Percentiles rank a stretch among this genome's conserved stretches.
Evolutionary conservation across 2,329 filamentous ascomycete species (phyloP).

Genomic region (Aspergillus versicolor): DNA sequence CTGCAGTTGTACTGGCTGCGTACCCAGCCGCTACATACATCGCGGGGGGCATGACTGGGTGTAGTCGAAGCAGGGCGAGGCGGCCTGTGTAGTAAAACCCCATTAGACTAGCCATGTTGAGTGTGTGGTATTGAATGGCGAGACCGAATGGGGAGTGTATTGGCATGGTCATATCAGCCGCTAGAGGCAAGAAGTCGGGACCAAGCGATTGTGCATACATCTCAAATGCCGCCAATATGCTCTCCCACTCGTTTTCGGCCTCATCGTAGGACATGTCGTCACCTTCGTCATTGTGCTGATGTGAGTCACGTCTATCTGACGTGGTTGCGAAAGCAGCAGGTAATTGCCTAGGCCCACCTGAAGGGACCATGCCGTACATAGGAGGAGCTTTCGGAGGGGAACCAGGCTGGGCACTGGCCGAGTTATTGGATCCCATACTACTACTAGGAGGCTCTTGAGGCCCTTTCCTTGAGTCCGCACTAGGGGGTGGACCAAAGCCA

Average conservation of each 20-base stretch:
- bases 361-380: slow-evolving; percentile 52
- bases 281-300: slow-evolving; percentile 52
- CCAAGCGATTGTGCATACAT: slow-evolving; percentile 60
- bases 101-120: slow-evolving; percentile 85
- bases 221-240: slow-evolving; percentile 43
- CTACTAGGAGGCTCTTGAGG: neutral
- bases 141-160: slow-evolving; percentile 75
- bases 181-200: slow-evolving; percentile 72
- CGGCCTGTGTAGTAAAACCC: slow-evolving; percentile 81
- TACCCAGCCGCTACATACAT: slow-evolving; percentile 84
- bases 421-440: neutral
- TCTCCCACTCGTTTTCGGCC: slow-evolving; percentile 76
- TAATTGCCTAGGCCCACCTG: slow-evolving; percentile 40
- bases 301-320: slow-evolving; percentile 15
- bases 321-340: slow-evolving; percentile 55
- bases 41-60: slow-evolving; percentile 87
- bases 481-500: neutral
- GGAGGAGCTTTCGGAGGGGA: slow-evolving; percentile 28
- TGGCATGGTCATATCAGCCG: slow-evolving; percentile 63
- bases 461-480: neutral
- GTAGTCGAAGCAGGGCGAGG: slow-evolving; percentile 76
- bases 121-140: slow-evolving; percentile 77
- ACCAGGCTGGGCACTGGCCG: slow-evolving; percentile 11
- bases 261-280: slow-evolving; percentile 64
- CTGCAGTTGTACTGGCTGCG: slow-evolving; percentile 68